Base-by-base conservation (phyloP, 1,139 yeast species). In the Sugiyamaella japonica region DNA sequence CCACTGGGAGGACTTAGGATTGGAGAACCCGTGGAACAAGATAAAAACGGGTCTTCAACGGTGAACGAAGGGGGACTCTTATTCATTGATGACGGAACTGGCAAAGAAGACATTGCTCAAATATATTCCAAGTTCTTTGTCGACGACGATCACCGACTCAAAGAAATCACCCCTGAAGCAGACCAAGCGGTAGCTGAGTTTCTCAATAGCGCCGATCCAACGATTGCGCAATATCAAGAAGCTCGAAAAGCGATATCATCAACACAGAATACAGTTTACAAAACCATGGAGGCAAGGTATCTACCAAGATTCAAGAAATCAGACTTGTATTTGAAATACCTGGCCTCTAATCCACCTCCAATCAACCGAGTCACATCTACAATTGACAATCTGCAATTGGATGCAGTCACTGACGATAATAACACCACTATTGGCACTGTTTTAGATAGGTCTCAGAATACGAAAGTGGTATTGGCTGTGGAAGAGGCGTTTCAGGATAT, bases 401-500 rank as follows among this genome's bases (percentile, higher is more conserved):
- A 66, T 38, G 56, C 56, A 23, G 56, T 62, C 7, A 60, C 57
- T 17, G 59, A 62, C 12, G 52, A 50, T 15, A 49, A 44, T 28
- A 61, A 57, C 28, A 47, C 29, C 3, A 29, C 34, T 29, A 12
- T 12, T 8, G 52, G 41, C 10, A 53, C 53, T 13, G 50, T 56
- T 7, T 50, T 44, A 10, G 59, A 53, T 12, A 55, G 52, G 20
- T 54, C 38, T 23, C 54, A 49, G 9, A 48, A 43, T 25, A 46
- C 45, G 1, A 53, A 56, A 7, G 58, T 60, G 3, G 55, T 63
- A 9, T 60, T 57, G 13, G 91, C 89, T 0, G 86, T 86, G 15
- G 90, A 86, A 65, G 83, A 82, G 64, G 93, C 89, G 1, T 77
- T 86, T 58, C 79, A 80, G 20, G 82, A 84, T 59, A 85, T 86